phyloP scores from a whole-genome alignment of 2,329 filamentous ascomycete species.

The Colletotrichum noveboracense region DNA sequence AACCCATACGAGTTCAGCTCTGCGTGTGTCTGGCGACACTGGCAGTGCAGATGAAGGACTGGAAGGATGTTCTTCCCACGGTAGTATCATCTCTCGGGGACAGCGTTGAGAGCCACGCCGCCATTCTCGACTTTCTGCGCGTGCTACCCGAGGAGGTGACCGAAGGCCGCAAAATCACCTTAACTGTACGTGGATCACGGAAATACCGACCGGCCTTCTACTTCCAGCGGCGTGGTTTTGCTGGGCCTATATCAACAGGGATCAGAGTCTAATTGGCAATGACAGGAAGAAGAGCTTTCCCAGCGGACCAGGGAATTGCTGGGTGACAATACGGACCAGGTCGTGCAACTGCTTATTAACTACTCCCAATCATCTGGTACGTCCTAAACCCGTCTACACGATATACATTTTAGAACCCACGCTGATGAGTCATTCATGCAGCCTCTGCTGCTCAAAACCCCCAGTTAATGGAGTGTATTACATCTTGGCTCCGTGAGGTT shows the following conservation, averaged over 20 bases:
- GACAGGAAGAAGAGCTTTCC: constrained; percentile 93
- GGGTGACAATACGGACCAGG: constrained; percentile 87
- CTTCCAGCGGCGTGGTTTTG: constrained; percentile 37
- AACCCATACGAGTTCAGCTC: constrained; percentile 86
- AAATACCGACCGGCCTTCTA: constrained; percentile 47
- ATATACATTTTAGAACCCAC: not conserved
- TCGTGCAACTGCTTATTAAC: constrained; percentile 84
- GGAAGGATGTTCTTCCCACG: constrained; percentile 89
- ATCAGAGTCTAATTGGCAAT: constrained; percentile 51
- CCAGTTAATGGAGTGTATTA: constrained; percentile 91
- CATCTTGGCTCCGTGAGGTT: constrained; percentile 95
- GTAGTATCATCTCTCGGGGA: constrained; percentile 81
- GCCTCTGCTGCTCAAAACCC: constrained; percentile 83
- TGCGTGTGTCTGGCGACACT: constrained; percentile 94
- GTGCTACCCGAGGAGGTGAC: constrained; percentile 98
- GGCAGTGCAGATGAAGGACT: constrained; percentile 93
- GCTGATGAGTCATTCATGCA: constrained; percentile 34
- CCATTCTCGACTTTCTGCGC: constrained; percentile 93
- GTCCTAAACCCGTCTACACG: constrained; percentile 29
- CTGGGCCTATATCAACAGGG: constrained; percentile 40
- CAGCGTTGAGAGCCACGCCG: constrained; percentile 80
- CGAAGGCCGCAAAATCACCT: constrained; percentile 98
- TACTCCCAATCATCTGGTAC: constrained; percentile 92
- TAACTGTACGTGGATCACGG: constrained; percentile 88
- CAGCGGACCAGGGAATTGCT: constrained; percentile 87